A percentile compares a stretch with the other conserved stretches of the same genome.
phyloP scores from a whole-genome alignment of 1,284 basidiomycete genomes.

The Macrocybe sp. region DNA sequence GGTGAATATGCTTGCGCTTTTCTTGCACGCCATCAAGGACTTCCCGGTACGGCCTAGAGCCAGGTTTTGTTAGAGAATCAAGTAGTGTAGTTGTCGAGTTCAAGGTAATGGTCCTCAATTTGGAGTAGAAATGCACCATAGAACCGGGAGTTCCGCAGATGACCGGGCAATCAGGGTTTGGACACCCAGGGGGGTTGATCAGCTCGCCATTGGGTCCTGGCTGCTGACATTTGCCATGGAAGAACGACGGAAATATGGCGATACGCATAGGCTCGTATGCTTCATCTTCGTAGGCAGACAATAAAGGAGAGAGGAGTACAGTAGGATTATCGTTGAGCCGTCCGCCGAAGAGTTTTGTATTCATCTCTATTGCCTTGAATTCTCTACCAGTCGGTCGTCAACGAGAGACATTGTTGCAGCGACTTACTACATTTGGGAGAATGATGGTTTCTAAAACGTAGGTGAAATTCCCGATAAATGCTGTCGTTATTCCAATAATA shows the following conservation, averaged over 20 bases:
- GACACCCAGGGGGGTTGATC: conserved; percentile 60
- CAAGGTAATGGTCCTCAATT: conserved; percentile 45
- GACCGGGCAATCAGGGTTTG: conserved; percentile 71
- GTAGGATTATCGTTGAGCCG: conserved; percentile 24
- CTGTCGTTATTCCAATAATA: conserved; percentile 51
- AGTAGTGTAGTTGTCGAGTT: conserved; percentile 33
- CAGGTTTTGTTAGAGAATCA: conserved; percentile 28
- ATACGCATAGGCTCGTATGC: conserved; percentile 40
- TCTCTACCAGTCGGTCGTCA: background rate
- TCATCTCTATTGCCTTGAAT: background rate
- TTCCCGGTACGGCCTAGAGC: conserved; percentile 31
- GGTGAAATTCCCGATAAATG: conserved; percentile 46
- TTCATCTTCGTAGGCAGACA: conserved; percentile 37
- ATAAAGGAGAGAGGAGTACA: conserved; percentile 41
- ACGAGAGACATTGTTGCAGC: too few species aligned
- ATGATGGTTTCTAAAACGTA: conserved; percentile 35
- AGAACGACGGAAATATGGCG: conserved; percentile 58
- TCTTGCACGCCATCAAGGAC: conserved; percentile 28
- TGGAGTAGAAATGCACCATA: conserved; percentile 59
- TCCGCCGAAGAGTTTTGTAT: conserved; percentile 17
- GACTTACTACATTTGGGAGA: too few species aligned
- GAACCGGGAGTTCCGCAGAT: conserved; percentile 79
- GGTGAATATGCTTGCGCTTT: conserved; percentile 23
- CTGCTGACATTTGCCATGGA: conserved; percentile 71
- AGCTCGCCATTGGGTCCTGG: conserved; percentile 15